Conservation (phyloP, 2,329 filamentous ascomycete genomes). For the Grosmannia serpens region DNA sequence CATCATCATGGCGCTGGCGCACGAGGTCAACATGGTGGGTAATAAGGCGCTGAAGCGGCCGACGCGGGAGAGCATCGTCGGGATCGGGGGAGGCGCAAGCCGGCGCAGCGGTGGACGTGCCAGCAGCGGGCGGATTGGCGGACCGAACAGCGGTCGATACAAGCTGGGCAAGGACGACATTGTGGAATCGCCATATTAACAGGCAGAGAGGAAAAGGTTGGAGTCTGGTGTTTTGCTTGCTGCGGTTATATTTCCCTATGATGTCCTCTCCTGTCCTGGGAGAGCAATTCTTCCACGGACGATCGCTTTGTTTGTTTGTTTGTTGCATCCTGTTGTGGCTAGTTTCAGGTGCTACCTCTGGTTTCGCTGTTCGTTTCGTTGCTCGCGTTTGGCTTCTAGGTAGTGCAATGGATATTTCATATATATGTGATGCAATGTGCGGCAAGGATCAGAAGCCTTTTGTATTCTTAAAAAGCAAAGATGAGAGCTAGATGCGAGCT, state of each 20-base stretch:
- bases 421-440: neutral
- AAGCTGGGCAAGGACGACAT: slow-evolving; percentile 73
- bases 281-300: too few species aligned
- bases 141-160: slow-evolving; percentile 47
- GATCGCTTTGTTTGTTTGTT: too few species aligned
- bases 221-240: neutral
- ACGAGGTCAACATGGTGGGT: slow-evolving; percentile 96
- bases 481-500: neutral
- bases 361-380: neutral
- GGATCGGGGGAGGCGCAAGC: slow-evolving; percentile 22
- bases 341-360: neutral
- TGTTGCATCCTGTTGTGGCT: too few species aligned
- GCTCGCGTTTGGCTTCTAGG: neutral
- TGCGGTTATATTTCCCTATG: neutral
- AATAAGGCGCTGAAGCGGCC: slow-evolving; percentile 76
- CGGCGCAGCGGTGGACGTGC: slow-evolving; percentile 26
- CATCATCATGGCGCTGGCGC: slow-evolving; percentile 90
- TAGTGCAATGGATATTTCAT: neutral
- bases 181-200: slow-evolving; percentile 56
- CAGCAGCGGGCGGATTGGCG: slow-evolving; percentile 40
- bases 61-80: slow-evolving; percentile 85
- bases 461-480: neutral
- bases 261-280: too few species aligned
- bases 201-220: neutral
- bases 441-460: neutral